These are phyloP conservation scores for Rhodomyrtus tomentosa DNA, from an alignment of 345 rosid genomes.

Conservation along the genomic window DNA sequence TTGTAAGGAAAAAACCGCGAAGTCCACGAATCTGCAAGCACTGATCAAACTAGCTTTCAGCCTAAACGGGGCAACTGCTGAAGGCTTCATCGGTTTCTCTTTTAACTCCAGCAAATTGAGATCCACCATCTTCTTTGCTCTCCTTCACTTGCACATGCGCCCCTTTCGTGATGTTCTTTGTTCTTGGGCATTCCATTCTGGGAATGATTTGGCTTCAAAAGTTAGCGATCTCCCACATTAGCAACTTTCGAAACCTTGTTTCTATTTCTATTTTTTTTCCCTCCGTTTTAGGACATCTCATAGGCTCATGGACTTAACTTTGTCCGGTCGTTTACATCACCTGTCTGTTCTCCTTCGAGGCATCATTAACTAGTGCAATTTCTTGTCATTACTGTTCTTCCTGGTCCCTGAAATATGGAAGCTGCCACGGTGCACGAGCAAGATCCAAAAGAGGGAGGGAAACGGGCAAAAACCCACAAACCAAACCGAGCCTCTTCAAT, in stretches of 20 bases:
- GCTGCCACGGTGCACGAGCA: not conserved
- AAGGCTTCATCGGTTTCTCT: not conserved
- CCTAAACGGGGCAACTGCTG: too few species aligned
- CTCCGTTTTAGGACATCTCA: not conserved
- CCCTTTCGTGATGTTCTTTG: not conserved
- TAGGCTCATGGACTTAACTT: not conserved
- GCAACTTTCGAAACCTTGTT: not conserved
- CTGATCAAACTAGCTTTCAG: too few species aligned
- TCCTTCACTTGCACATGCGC: not conserved
- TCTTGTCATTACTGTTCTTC: not conserved
- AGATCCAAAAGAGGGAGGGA: not conserved
- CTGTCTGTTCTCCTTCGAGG: not conserved
- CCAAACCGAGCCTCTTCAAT: not conserved
- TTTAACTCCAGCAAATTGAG: not conserved
- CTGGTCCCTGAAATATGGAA: not conserved
- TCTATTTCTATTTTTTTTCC: not conserved
- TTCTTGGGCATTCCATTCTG: not conserved
- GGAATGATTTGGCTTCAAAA: not conserved
- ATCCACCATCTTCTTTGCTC: not conserved
- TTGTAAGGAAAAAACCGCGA: too few species aligned
- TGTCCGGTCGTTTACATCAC: not conserved
- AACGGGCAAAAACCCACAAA: not conserved
- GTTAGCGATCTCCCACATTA: not conserved
- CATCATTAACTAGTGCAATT: not conserved
- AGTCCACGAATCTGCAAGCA: too few species aligned